Conservation (phyloP, 805 yeast species). For the Komagataella ulmi region DNA sequence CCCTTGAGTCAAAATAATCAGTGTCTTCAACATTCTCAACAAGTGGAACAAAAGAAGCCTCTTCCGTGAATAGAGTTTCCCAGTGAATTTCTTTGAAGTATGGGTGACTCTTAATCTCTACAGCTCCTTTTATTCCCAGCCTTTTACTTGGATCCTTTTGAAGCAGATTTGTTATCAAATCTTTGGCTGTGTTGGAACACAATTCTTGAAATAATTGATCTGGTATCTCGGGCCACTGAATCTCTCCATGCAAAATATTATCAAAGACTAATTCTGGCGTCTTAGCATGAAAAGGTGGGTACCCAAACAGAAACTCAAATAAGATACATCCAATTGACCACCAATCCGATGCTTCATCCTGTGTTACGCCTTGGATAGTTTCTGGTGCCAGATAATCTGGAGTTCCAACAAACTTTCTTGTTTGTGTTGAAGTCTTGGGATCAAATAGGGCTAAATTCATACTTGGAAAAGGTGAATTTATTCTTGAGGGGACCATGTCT, state of each 20-base stretch:
- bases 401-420: slow-evolving; percentile 79
- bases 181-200: slow-evolving; percentile 58
- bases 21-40: slow-evolving; percentile 75
- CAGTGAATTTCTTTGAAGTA: slow-evolving; percentile 67
- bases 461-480: slow-evolving; percentile 1
- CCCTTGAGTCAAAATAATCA: slow-evolving; percentile 83
- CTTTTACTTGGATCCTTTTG: slow-evolving; percentile 51
- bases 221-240: slow-evolving; percentile 73
- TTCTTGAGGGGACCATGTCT: slow-evolving; percentile 16
- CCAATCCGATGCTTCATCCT: slow-evolving; percentile 88
- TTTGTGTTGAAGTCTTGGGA: slow-evolving; percentile 44
- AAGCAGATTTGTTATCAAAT: slow-evolving; percentile 53
- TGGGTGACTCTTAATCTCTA: slow-evolving; percentile 68
- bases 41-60: slow-evolving; percentile 75
- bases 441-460: slow-evolving; percentile 56
- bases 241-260: slow-evolving; percentile 59
- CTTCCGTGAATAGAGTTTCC: slow-evolving; percentile 55
- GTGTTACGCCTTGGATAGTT: slow-evolving; percentile 74
- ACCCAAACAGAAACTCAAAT: slow-evolving; percentile 85
- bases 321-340: slow-evolving; percentile 97
- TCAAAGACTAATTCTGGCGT: slow-evolving; percentile 73
- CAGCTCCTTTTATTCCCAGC: slow-evolving; percentile 67
- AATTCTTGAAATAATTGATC: slow-evolving; percentile 36
- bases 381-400: slow-evolving; percentile 98
- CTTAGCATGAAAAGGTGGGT: slow-evolving; percentile 85